Evolutionary conservation across 805 yeast genomes (phyloP).

Genomic region (Starmera quercuum): DNA sequence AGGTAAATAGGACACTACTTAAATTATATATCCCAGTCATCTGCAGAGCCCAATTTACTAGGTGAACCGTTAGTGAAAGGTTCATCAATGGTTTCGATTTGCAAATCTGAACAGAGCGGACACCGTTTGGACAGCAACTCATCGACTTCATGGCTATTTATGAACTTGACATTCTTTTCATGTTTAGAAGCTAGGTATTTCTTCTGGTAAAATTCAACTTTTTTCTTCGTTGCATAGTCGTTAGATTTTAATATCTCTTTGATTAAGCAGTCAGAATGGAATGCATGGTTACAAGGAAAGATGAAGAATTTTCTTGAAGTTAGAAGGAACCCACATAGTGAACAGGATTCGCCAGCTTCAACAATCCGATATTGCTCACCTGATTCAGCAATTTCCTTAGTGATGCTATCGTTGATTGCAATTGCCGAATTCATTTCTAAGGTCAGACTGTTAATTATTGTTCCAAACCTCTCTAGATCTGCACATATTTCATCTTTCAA

Average conservation of each 20-base stretch:
- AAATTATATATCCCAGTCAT: slow-evolving; percentile 41
- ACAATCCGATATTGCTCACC: slow-evolving; percentile 54
- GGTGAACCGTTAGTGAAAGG: slow-evolving; percentile 40
- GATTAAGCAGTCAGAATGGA: slow-evolving; percentile 84
- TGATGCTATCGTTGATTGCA: slow-evolving; percentile 49
- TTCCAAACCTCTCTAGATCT: slow-evolving; percentile 69
- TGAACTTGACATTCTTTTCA: slow-evolving; percentile 18
- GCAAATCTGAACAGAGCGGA: slow-evolving; percentile 67
- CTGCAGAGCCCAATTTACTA: slow-evolving; percentile 19
- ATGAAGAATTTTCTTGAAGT: slow-evolving; percentile 66
- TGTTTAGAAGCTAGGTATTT: slow-evolving; percentile 22
- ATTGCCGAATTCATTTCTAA: slow-evolving; percentile 73
- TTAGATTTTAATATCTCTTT: slow-evolving; percentile 50
- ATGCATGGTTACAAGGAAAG: slow-evolving; percentile 87
- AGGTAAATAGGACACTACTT: too few relatives aligned
- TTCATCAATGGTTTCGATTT: slow-evolving; percentile 61
- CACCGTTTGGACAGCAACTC: slow-evolving; percentile 56
- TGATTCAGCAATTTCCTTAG: slow-evolving; percentile 45
- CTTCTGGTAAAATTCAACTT: slow-evolving; percentile 43
- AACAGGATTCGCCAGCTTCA: slow-evolving; percentile 81
- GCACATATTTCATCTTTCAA: slow-evolving; percentile 77
- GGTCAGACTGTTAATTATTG: slow-evolving; percentile 55
- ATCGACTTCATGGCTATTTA: slow-evolving; percentile 43
- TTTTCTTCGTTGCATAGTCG: slow-evolving; percentile 59
- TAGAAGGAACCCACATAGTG: slow-evolving; percentile 59